Base-by-base conservation (phyloP, 192 early-diverging fungal genomes). In the Allomyces javanicus region DNA sequence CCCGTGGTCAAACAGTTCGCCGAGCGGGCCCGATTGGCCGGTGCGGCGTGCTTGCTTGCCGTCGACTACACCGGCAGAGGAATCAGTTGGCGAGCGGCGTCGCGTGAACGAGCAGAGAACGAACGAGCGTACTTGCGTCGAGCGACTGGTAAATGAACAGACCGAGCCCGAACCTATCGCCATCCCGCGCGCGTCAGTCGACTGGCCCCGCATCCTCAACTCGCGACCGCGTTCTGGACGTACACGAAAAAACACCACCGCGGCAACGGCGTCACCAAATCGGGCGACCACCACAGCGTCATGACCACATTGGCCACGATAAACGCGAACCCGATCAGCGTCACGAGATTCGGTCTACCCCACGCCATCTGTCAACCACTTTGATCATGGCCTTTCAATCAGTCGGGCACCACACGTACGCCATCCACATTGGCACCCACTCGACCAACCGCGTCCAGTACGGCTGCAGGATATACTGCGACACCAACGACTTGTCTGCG, bases 1-100 rank as follows among this genome's bases (percentile, higher is more conserved):
- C 71, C 92, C 87, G 66, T 96, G 94, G 76, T 96, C 94, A 78
- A 96, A 96, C 62, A 96, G 75, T 79, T 96, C 94, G 25, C 94
- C 94, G 65, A 96, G 70, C 23, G 94, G 94, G 23, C 90, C 88
- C 0, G 85, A 85, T 9, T 89, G 80, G 62, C 87, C 87, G 23
- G 92, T 94, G 62, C 90, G 78, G 62, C 94, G 79, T 23, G 94
- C 94, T 73, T 96, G 94, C 74, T 94, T 94, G 24, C 94, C 94
- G 69, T 96, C 94, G 73, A 96, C 50, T 68, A 27, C 10, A 40
- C 7, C 1, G 2, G 26, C 26, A 26, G 26, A 26, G 5, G 33
- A 9, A 40, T 40, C 33, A 40, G 33, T 40, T 40, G 1, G 26
- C 26, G 26, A 27, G 1, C 26, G 7, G 33, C 33, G 33, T 40